Evolutionary conservation across 768 basidiomycete species (phyloP).

Genomic region (Naganishia randhawae): DNA sequence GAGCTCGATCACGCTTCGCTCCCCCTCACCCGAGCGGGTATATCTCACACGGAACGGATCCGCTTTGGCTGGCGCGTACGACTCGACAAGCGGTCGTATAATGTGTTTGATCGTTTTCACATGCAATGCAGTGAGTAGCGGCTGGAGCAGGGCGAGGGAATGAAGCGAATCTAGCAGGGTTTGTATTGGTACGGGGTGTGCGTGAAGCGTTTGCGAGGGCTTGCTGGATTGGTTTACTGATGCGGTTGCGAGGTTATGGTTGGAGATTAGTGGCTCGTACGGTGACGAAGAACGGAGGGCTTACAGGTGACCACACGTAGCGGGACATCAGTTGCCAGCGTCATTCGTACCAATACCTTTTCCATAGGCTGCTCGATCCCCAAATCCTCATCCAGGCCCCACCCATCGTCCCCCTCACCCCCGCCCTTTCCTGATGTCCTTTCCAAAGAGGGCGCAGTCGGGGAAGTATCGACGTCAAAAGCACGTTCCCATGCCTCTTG

Average conservation of each 20-base stretch:
- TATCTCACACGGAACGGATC: background rate
- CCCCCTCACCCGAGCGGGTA: background rate
- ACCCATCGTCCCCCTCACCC: background rate
- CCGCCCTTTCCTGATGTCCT: background rate
- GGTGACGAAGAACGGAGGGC: background rate
- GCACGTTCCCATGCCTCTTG: constrained; percentile 4
- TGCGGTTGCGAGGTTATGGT: background rate
- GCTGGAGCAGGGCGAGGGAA: constrained; percentile 11
- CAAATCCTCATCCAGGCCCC: background rate
- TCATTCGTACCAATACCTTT: background rate
- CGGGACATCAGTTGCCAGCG: background rate
- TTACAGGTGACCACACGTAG: constrained; percentile 4
- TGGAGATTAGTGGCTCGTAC: background rate
- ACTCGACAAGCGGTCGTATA: constrained; percentile 9
- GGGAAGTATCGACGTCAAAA: background rate
- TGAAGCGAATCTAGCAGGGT: background rate
- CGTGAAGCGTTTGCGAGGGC: background rate
- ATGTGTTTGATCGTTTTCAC: background rate
- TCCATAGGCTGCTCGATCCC: background rate
- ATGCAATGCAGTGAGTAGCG: background rate
- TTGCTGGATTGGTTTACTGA: background rate
- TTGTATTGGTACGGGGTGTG: background rate
- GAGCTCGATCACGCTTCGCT: background rate
- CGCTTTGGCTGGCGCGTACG: background rate
- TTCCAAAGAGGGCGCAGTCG: background rate